Evolutionary conservation across 2,329 filamentous ascomycete species (phyloP).

Genomic region (Mycosphaerelloides madeirae): DNA sequence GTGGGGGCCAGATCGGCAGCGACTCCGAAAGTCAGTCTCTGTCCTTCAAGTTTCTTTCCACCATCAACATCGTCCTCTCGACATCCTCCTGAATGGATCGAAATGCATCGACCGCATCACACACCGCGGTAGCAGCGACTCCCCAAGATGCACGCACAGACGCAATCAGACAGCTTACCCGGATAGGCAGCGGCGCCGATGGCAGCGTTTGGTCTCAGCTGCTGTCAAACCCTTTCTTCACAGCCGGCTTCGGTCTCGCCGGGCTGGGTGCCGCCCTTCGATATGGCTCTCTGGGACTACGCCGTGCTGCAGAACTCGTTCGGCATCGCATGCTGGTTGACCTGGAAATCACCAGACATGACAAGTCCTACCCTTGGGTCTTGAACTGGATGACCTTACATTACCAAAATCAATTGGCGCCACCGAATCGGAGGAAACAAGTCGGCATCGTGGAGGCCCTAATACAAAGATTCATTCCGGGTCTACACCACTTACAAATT

Average conservation of each 20-base stretch:
- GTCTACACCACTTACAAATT: conserved; percentile 61
- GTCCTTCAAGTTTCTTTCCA: too few species aligned
- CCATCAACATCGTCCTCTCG: background rate
- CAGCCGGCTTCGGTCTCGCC: conserved; percentile 76
- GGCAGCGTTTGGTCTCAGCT: conserved; percentile 43
- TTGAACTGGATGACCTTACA: conserved; percentile 83
- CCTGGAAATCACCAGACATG: conserved; percentile 90
- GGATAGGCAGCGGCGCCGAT: conserved; percentile 30
- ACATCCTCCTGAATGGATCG: conserved; percentile 28
- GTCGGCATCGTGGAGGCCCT: conserved; percentile 48
- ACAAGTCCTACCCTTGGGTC: conserved; percentile 90
- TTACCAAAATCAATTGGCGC: conserved; percentile 39
- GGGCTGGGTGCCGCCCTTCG: conserved; percentile 77
- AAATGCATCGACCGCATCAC: conserved; percentile 28
- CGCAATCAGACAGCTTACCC: conserved; percentile 36
- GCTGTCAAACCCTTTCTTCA: conserved; percentile 51
- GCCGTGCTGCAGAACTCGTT: conserved; percentile 67
- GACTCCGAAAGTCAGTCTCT: too few species aligned
- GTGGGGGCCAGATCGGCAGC: too few species aligned
- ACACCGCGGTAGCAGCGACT: conserved; percentile 8
- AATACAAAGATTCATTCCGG: conserved; percentile 54
- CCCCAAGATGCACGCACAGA: conserved; percentile 21
- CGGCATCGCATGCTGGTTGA: conserved; percentile 86
- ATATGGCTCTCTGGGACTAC: conserved; percentile 71
- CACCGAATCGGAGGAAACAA: conserved; percentile 23